Evolutionary conservation across 805 yeast species (phyloP).

Genomic region (Ascoidea rubescens): DNA sequence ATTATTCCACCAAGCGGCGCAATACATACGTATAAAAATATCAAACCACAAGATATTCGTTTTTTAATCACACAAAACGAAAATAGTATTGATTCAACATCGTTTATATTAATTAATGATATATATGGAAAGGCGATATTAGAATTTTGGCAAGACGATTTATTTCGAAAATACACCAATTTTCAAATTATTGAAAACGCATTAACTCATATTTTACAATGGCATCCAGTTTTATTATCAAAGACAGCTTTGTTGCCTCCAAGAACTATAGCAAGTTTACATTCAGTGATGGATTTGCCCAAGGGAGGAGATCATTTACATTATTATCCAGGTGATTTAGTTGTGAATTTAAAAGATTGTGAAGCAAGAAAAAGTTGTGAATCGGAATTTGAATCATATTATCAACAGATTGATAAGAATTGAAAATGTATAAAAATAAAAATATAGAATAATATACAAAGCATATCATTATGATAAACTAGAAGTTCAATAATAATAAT

Average conservation of each 20-base stretch:
- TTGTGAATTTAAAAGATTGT: slow-evolving; percentile 50
- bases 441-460: too few relatives aligned
- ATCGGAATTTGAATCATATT: slow-evolving; percentile 26
- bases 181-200: slow-evolving; percentile 49
- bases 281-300: slow-evolving; percentile 21
- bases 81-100: slow-evolving; percentile 46
- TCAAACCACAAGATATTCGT: slow-evolving; percentile 38
- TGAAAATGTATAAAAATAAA: too few relatives aligned
- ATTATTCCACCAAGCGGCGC: slow-evolving; percentile 55
- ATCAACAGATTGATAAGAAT: slow-evolving; percentile 3
- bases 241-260: slow-evolving; percentile 63
- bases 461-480: too few relatives aligned
- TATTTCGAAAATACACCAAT: slow-evolving; percentile 50
- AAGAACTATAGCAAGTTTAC: slow-evolving; percentile 36
- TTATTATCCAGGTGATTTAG: slow-evolving; percentile 54
- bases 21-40: slow-evolving; percentile 53
- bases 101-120: slow-evolving; percentile 61
- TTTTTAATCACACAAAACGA: slow-evolving; percentile 61
- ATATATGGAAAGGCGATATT: slow-evolving; percentile 50
- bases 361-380: slow-evolving; percentile 37
- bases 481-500: too few relatives aligned
- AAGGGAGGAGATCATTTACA: slow-evolving; percentile 30
- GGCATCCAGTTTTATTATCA: slow-evolving; percentile 80
- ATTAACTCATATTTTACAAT: slow-evolving; percentile 75
- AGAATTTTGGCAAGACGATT: slow-evolving; percentile 70